phyloP scores from a whole-genome alignment of 257 asterid species.

The Misopates orontium region DNA sequence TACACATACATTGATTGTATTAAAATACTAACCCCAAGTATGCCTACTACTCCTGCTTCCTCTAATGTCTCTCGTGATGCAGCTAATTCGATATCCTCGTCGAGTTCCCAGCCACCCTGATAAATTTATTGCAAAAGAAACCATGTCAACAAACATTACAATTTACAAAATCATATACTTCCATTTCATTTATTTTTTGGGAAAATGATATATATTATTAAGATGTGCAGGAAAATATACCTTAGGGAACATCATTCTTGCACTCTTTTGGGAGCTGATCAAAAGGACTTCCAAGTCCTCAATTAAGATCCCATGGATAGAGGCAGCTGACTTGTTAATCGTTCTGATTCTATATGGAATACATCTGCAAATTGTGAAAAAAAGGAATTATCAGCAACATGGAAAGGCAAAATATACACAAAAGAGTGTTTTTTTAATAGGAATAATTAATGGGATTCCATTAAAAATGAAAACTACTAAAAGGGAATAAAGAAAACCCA shows the following conservation, averaged over 20 bases:
- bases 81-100: slow-evolving; percentile 78
- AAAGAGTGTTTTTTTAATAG: too few species aligned
- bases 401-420: too few species aligned
- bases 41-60: slow-evolving; percentile 86
- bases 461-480: too few species aligned
- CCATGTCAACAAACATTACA: slow-evolving; percentile 28
- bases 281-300: too few species aligned
- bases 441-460: too few species aligned
- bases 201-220: too few species aligned
- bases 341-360: slow-evolving; percentile 66
- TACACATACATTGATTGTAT: not conserved
- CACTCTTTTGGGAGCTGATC: slow-evolving; percentile 23
- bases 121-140: slow-evolving; percentile 24
- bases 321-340: slow-evolving; percentile 12
- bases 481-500: too few species aligned
- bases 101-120: slow-evolving; percentile 96
- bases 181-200: too few species aligned
- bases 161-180: too few species aligned
- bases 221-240: slow-evolving; percentile 31
- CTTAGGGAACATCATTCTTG: slow-evolving; percentile 93
- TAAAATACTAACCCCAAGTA: slow-evolving; percentile 54
- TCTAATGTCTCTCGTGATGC: slow-evolving; percentile 84
- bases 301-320: too few species aligned
- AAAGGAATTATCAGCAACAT: too few species aligned
- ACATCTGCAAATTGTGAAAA: slow-evolving; percentile 53